These are phyloP conservation scores for Penicillium sp. DNA, from an alignment of 2,329 filamentous ascomycete species.

Conservation along the genomic window DNA sequence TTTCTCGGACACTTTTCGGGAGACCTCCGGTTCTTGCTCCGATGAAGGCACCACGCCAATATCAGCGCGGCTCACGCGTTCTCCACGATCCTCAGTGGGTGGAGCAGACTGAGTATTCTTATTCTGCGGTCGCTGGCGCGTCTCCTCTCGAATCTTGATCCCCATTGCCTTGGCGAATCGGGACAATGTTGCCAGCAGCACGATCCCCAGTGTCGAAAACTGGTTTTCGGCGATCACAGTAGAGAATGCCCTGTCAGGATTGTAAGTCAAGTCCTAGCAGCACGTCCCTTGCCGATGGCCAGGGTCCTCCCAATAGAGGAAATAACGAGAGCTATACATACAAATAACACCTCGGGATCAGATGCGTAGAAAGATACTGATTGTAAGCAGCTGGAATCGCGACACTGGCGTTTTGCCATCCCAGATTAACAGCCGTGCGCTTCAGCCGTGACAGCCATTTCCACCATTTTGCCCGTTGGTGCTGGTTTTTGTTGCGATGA, in stretches of 20 bases:
- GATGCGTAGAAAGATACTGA: slow-evolving; percentile 35
- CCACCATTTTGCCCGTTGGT: slow-evolving; percentile 82
- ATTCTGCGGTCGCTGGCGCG: background rate
- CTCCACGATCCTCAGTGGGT: slow-evolving; percentile 31
- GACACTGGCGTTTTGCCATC: slow-evolving; percentile 39
- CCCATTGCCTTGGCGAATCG: slow-evolving; percentile 54
- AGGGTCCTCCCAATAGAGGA: background rate
- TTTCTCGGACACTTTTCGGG: slow-evolving; percentile 8
- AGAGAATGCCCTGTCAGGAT: slow-evolving; percentile 57
- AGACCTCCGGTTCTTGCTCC: slow-evolving; percentile 3
- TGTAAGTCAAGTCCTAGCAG: slow-evolving; percentile 10
- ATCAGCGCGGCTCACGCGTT: slow-evolving; percentile 28
- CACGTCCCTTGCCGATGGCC: background rate
- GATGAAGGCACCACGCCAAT: slow-evolving; percentile 1
- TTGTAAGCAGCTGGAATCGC: slow-evolving; percentile 25
- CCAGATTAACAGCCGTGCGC: slow-evolving; percentile 64
- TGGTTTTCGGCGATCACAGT: slow-evolving; percentile 72
- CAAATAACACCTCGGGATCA: slow-evolving; percentile 50
- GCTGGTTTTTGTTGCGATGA: slow-evolving; percentile 90
- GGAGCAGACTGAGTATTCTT: slow-evolving; percentile 3
- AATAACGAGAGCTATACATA: slow-evolving; percentile 28
- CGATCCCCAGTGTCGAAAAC: slow-evolving; percentile 70
- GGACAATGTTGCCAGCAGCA: slow-evolving; percentile 68
- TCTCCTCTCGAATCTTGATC: slow-evolving; percentile 39
- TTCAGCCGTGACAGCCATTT: slow-evolving; percentile 71